These are phyloP conservation scores for Dendrobium huoshanense DNA, from an alignment of 106 monocot genomes.

Conservation along the genomic window DNA sequence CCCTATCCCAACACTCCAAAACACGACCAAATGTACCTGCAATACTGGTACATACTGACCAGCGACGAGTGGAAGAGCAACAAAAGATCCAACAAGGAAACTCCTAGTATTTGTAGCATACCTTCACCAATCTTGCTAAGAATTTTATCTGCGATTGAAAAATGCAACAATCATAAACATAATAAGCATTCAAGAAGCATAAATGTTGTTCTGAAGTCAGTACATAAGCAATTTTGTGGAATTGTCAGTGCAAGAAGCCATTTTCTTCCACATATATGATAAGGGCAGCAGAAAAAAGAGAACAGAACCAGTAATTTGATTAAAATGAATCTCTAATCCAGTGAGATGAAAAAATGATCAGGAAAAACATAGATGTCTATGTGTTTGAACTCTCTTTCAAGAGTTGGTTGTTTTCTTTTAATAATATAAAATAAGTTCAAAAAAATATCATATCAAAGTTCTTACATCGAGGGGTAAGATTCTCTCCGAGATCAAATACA, in stretches of 20 bases:
- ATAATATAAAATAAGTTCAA: neutral
- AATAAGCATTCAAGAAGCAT: neutral
- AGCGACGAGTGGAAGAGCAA: neutral
- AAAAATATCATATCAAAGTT: neutral
- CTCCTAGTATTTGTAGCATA: slow-evolving; percentile 18
- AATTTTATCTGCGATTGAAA: slow-evolving; percentile 73
- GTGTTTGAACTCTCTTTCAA: neutral
- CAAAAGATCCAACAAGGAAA: slow-evolving; percentile 3
- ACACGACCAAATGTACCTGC: slow-evolving; percentile 97
- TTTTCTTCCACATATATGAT: neutral
- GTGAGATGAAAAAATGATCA: neutral
- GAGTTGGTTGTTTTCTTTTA: neutral
- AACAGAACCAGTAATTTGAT: slow-evolving; percentile 2
- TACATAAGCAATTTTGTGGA: neutral
- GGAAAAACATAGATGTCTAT: neutral
- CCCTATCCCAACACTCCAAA: slow-evolving; percentile 98
- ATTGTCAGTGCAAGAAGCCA: neutral
- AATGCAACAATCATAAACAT: slow-evolving; percentile 7
- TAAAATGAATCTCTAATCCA: neutral
- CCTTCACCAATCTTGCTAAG: slow-evolving; percentile 96
- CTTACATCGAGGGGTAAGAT: slow-evolving; percentile 88
- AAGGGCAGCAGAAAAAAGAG: neutral
- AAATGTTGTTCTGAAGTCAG: neutral
- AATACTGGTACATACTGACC: slow-evolving; percentile 22
- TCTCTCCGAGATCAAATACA: slow-evolving; percentile 85